Evolutionary conservation across 2,329 filamentous ascomycete species (phyloP).

Genomic region (Coniella vitis): DNA sequence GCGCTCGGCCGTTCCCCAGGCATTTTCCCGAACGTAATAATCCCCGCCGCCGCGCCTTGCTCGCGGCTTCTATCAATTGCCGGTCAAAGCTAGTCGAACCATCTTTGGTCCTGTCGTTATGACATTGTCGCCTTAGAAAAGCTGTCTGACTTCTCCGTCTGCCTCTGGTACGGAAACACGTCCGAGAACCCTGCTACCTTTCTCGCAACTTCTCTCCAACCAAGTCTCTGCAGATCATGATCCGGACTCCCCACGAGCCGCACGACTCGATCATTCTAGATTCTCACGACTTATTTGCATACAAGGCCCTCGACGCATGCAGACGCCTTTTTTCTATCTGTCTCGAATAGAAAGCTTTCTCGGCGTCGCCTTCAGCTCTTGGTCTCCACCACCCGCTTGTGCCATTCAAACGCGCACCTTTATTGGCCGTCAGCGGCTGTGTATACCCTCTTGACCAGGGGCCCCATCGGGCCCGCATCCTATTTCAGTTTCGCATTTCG

Average conservation of each 20-base stretch:
- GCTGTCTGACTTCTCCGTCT: too few species aligned
- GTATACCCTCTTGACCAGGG: constrained; percentile 7
- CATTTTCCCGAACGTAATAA: neutral
- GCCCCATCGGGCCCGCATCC: constrained; percentile 3
- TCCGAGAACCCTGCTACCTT: too few species aligned
- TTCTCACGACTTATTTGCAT: neutral
- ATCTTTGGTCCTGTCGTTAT: too few species aligned
- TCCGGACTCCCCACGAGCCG: neutral
- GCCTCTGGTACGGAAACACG: too few species aligned
- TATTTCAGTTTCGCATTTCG: neutral
- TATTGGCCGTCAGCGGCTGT: constrained; percentile 1
- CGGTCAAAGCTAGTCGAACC: too few species aligned
- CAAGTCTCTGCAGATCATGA: neutral
- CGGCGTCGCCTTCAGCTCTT: neutral
- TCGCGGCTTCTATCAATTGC: too few species aligned
- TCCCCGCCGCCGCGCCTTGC: neutral
- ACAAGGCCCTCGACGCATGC: neutral
- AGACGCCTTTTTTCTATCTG: neutral
- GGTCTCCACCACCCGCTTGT: neutral
- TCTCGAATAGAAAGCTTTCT: neutral
- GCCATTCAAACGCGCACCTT: constrained; percentile 2
- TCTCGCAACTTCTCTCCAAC: too few species aligned
- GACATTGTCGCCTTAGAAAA: too few species aligned
- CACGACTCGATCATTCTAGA: neutral
- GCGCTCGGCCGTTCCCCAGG: neutral